Evolutionary conservation across 192 early-diverging fungal genomes (phyloP).

Genomic region (Paraglomus brasilianum): DNA sequence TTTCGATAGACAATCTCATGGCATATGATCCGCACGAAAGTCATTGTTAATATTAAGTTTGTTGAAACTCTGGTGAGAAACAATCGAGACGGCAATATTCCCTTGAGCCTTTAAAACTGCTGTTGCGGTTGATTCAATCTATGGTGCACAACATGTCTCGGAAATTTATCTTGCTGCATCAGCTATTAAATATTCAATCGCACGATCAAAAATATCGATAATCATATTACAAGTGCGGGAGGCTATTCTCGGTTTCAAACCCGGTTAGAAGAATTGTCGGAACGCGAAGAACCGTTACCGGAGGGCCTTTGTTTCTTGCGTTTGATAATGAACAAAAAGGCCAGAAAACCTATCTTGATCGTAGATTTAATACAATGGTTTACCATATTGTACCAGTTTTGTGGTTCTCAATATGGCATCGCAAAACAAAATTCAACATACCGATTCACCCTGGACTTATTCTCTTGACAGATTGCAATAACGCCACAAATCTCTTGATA

Average conservation of each 20-base stretch:
- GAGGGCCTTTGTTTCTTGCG: neutral
- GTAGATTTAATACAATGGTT: neutral
- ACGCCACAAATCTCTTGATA: no score
- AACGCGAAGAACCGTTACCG: neutral
- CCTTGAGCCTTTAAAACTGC: neutral
- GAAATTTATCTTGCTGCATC: conserved; percentile 10
- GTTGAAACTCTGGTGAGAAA: conserved; percentile 8
- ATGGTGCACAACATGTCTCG: neutral
- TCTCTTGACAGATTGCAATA: neutral
- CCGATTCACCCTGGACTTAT: neutral
- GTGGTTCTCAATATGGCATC: neutral
- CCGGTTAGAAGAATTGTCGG: neutral
- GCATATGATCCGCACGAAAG: neutral
- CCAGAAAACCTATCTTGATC: conserved; percentile 11
- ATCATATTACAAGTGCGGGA: conserved; percentile 1
- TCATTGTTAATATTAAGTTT: conserved; percentile 14
- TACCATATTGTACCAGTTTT: conserved; percentile 16
- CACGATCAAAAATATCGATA: conserved; percentile 2
- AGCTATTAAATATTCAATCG: conserved; percentile 3
- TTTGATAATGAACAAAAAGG: conserved; percentile 22
- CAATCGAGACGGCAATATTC: neutral
- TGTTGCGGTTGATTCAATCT: conserved; percentile 9
- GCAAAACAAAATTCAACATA: neutral
- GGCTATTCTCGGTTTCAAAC: neutral
- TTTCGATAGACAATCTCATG: conserved; percentile 2